Evolutionary conservation across 768 basidiomycete species (phyloP), one percentile per base, ranked within the genome.

Genomic region (Rhodosporidiobolus odoratus): DNA sequence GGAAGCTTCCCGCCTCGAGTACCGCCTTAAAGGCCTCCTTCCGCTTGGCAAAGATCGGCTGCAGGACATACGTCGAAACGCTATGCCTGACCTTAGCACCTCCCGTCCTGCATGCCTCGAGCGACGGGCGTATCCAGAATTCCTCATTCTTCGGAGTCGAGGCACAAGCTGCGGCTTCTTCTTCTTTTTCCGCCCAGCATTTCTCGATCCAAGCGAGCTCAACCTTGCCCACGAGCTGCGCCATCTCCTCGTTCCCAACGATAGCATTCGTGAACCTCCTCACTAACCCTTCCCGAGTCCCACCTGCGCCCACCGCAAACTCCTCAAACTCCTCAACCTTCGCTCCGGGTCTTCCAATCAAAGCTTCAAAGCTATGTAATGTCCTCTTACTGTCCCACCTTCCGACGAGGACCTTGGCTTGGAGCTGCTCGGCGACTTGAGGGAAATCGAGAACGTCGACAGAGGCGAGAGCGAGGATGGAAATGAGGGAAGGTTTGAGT

Each of bases 201-300:
- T 68, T 62, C 21, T 68, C 66, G 43, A 75, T 19, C 70, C 70
- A 72, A 1, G 30, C 45, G 10, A 72, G 4, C 0, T 52, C 67
- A 40, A 72, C 68, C 48, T 56, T 62, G 32, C 70, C 74, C 0
- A 61, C 43, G 19, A 72, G 34, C 27, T 68, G 67, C 4, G 74
- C 66, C n/a, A 63, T 57, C 47, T 75, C 74, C 37, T 75, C 74
- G 59, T 64, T 56, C 32, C n/a, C 57, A 40, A 58, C 37, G 21
- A 75, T 74, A 3, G 59, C 69, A 6, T 56, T 23, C 17, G 57
- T 30, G 48, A 74, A 58, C 4, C 57, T 27, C 10, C 58, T 52
- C 32, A 59, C 27, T 23, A 74, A 53, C 23, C 66, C 73, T 32
- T 53, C 35, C 34, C 15, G 32, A 38, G 47, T 48, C 66, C 32